phyloP scores from a whole-genome alignment of 2,329 filamentous ascomycete genomes.

The Graphiopsis chlorocephala region DNA sequence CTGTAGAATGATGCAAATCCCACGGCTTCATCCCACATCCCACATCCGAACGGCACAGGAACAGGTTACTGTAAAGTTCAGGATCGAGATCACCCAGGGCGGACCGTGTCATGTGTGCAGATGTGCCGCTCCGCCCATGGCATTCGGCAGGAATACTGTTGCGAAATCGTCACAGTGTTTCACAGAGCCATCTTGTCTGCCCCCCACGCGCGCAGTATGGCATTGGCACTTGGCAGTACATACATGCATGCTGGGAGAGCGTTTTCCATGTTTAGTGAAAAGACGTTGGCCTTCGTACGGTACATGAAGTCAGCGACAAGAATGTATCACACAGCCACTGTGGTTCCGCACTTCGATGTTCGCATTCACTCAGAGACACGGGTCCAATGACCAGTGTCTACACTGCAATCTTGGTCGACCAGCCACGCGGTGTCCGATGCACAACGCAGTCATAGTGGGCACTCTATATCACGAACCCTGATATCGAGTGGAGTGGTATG shows the following conservation, averaged over 20 bases:
- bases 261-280: not conserved
- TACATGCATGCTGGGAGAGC: not conserved
- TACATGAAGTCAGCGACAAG: not conserved
- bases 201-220: not conserved
- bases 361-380: not conserved
- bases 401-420: not conserved
- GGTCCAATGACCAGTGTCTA: too few relatives aligned
- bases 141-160: not conserved
- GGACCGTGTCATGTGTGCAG: not conserved
- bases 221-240: not conserved
- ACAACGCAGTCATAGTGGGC: not conserved
- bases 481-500: not conserved
- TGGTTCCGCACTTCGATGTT: not conserved
- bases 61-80: not conserved
- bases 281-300: not conserved
- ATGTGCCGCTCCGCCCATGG: not conserved
- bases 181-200: not conserved
- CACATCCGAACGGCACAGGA: not conserved
- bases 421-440: not conserved
- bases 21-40: not conserved
- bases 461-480: not conserved
- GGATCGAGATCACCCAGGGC: conserved; percentile 6
- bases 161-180: not conserved
- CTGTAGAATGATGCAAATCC: not conserved
- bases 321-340: not conserved